Percentiles rank a stretch among this genome's conserved stretches.
Conservation (phyloP, 805 yeast species). For the Saccharomycopsis olivae region DNA sequence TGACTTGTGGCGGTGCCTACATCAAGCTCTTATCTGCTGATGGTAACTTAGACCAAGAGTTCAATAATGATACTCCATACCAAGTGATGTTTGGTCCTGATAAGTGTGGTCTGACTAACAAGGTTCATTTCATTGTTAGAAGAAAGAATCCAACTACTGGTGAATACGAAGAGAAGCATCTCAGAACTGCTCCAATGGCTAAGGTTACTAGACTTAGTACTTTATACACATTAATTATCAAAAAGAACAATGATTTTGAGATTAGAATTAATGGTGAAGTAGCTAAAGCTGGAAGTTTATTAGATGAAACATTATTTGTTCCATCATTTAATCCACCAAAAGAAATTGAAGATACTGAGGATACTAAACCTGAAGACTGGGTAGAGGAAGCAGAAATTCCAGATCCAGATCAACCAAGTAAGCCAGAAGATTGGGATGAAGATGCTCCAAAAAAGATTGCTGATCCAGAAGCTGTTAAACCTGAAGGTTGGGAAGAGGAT, state of each 20-base stretch:
- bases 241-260: constrained; percentile 59
- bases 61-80: constrained; percentile 60
- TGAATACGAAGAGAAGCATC: constrained; percentile 57
- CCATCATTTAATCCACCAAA: constrained; percentile 63
- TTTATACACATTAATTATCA: constrained; percentile 68
- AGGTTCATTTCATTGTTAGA: constrained; percentile 65
- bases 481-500: constrained; percentile 72
- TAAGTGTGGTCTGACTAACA: constrained; percentile 72
- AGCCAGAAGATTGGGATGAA: constrained; percentile 85
- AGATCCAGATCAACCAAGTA: constrained; percentile 52
- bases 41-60: constrained; percentile 32
- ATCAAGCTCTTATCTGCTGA: constrained; percentile 53
- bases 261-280: constrained; percentile 74
- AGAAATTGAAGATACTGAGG: constrained; percentile 46
- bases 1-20: constrained; percentile 86
- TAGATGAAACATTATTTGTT: constrained; percentile 42
- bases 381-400: constrained; percentile 56
- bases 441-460: constrained; percentile 49
- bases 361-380: constrained; percentile 72
- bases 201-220: constrained; percentile 44
- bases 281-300: constrained; percentile 57
- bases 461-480: constrained; percentile 59
- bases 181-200: constrained; percentile 58
- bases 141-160: constrained; percentile 46
- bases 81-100: constrained; percentile 95